Base-by-base conservation (phyloP, 2,329 filamentous ascomycete genomes). In the Alternaria tenuissima region DNA sequence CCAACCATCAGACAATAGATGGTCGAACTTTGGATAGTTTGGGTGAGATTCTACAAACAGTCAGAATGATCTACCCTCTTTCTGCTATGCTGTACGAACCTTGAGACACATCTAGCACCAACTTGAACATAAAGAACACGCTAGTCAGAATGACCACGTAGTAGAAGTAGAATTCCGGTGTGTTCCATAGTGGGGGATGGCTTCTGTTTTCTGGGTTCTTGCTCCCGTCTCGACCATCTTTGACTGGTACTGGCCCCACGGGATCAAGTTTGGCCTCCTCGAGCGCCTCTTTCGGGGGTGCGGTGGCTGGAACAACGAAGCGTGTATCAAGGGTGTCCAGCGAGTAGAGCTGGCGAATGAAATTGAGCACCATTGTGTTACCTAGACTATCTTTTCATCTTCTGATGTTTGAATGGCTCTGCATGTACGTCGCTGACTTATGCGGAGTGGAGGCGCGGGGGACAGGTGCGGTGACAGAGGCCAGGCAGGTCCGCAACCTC, bases 91-190 rank as follows among this genome's bases (percentile, higher is more conserved):
- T 9, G 20, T 3, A 64, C 69, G 26, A 84, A 94, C 94, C 86
- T 80, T 89, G 87, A 24, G 95, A 99, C 46, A 96, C 93, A 80
- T 92, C 87, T 68, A 93, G 91, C 9, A 91, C 89, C n/a, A 90
- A 84, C 83, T 93, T 96, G 80, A 97, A 93, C 94, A 99, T 99
- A 71, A 89, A 86, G 8, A 93, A 92, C 26, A 98, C 84, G 56
- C 83, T 84, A 6, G 87, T 75, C 30, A 85, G 63, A 69, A 97
- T 87, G 66, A 92, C 80, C 20, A 90, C 48, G 68, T 89, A 91
- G 81, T 99, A 98, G 55, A 93, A 69, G 76, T 88, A 90, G 81
- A 95, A 98, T 80, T 99, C 95, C 3, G 86, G 85, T 0, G 93
- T 96, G 24, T 85, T 87, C 94, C 94, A 99, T 88, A 87, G 90